A percentile compares a stretch with the other conserved stretches of the same genome.
Evolutionary conservation across 257 asterid genomes (phyloP).

Genomic region (Coffea eugenioides): DNA sequence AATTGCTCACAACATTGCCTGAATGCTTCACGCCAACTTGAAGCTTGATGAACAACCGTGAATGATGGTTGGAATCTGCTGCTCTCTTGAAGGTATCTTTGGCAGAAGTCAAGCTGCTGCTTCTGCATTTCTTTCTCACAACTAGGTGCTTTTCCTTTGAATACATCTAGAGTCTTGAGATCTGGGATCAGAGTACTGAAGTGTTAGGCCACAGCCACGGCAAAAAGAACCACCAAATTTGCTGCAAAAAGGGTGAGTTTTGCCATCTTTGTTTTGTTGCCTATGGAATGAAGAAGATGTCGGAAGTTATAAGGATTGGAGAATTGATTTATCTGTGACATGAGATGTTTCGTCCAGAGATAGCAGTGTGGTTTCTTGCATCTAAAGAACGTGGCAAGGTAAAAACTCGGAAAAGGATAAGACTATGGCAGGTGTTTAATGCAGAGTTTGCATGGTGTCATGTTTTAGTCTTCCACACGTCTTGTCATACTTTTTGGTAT

Average conservation of each 20-base stretch:
- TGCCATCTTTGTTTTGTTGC: slow-evolving; percentile 10
- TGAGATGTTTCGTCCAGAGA: background rate
- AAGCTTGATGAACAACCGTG: slow-evolving; percentile 3
- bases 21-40: slow-evolving; percentile 46
- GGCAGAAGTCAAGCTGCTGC: slow-evolving; percentile 37
- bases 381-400: slow-evolving; percentile 36
- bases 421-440: slow-evolving; percentile 14
- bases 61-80: slow-evolving; percentile 11
- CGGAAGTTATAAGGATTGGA: background rate
- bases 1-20: slow-evolving; percentile 48
- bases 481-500: no score
- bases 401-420: background rate
- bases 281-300: background rate
- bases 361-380: slow-evolving; percentile 21
- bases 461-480: slow-evolving; percentile 12
- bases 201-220: slow-evolving; percentile 13
- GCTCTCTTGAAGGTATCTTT: slow-evolving; percentile 36
- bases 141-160: background rate
- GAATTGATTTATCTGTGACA: no score
- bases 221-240: slow-evolving; percentile 23
- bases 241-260: slow-evolving; percentile 16
- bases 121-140: slow-evolving; percentile 26
- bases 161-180: slow-evolving; percentile 13
- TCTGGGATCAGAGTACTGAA: slow-evolving; percentile 4
- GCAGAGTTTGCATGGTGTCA: slow-evolving; percentile 13